Base-by-base conservation (phyloP, 805 yeast genomes). In the Candida saitoana region DNA sequence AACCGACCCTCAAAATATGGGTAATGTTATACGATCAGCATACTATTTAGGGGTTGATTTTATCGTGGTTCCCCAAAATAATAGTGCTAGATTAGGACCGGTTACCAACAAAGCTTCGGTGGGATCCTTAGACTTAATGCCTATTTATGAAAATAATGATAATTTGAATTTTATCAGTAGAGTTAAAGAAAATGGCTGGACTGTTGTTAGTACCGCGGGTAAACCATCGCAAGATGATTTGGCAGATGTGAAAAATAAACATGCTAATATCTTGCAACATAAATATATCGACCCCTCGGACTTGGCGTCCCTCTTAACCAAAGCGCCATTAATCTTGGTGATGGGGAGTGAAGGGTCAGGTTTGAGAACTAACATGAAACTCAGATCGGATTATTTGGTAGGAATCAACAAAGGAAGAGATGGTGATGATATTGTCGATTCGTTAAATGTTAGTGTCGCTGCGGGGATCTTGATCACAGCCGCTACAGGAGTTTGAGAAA, bases 271-370 rank as follows among this genome's bases (percentile, higher is more conserved):
- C 19, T 51, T 67, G 18, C 51, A 61, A 22, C 51, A 63, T 35
- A 69, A 70, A 48, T 54, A 47, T 19, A 46, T 79, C 14, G 71
- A 63, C 7, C 46, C 66, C 11, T 61, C 60, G 3, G 77, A 76
- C 18, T 60, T 87, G 39, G 52, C 63, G 1, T 61, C 59, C 0
- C 50, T 82, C 29, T 55, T 79, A 29, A 58, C 62, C 2, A 52
- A 65, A 8, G 58, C 72, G 1, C 96, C 96, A 0, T 73, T 79
- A 29, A 54, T 90, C 47, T 62, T 89, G 39, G 84, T 88, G 1
- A 66, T 90, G 38, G 97, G 96, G 9, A 84, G 88, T 38, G 97
- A 89, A 62, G 95, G 95, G 7, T 70, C 69, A 4, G 97, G 97
- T 29, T 78, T 89, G 18, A 70, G 96, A 40, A 82, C 82, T 5